These are phyloP conservation scores for Vinca minor DNA, from an alignment of 257 asterid species.

Conservation along the genomic window DNA sequence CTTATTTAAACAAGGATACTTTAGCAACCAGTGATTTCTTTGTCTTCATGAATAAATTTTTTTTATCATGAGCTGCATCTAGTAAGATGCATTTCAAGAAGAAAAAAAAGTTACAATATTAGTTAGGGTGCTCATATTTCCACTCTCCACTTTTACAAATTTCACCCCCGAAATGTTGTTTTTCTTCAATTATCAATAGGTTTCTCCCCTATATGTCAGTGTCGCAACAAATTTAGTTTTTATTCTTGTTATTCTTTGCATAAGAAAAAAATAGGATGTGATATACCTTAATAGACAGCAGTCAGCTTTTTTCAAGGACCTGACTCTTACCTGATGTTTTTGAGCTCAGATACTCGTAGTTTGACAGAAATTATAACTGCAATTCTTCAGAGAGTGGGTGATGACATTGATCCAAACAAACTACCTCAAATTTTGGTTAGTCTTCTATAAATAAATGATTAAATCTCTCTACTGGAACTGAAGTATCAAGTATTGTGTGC, in stretches of 20 bases:
- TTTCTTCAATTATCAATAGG: not conserved
- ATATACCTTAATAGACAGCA: not conserved
- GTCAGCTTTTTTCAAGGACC: no score
- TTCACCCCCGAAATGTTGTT: no score
- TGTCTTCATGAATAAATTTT: not conserved
- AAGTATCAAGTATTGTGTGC: not conserved
- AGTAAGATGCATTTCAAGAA: not conserved
- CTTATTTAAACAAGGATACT: not conserved
- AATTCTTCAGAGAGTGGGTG: slow-evolving; percentile 85
- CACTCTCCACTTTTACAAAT: not conserved
- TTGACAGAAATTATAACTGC: slow-evolving; percentile 71
- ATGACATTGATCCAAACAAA: slow-evolving; percentile 73
- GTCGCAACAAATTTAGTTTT: not conserved
- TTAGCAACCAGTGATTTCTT: not conserved
- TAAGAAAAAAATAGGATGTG: no score
- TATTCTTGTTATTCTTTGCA: not conserved
- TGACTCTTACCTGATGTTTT: slow-evolving; percentile 6
- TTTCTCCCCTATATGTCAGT: not conserved
- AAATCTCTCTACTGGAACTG: not conserved
- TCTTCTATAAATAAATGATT: not conserved
- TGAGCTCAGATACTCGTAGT: slow-evolving; percentile 47
- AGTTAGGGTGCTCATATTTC: not conserved
- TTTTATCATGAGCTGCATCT: not conserved
- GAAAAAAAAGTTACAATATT: not conserved
- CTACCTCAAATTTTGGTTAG: slow-evolving; percentile 85